These are phyloP conservation scores for Clonostachys rosea DNA, from an alignment of 2,329 filamentous ascomycete species.

Conservation along the genomic window DNA sequence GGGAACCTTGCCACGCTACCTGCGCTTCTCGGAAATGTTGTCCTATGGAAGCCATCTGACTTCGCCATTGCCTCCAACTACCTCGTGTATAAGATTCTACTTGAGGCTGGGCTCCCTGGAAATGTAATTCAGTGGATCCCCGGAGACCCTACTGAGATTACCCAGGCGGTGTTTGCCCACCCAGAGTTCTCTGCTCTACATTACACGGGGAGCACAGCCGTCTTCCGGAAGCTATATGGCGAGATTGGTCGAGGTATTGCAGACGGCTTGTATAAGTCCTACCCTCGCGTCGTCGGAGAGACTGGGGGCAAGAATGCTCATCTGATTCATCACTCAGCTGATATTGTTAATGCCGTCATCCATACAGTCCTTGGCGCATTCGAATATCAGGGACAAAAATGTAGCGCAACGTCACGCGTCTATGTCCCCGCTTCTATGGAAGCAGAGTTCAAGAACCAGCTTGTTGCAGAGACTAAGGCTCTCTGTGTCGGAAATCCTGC, in stretches of 20 bases:
- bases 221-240: constrained; percentile 24
- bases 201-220: constrained; percentile 29
- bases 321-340: not conserved
- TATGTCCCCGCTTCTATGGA: not conserved
- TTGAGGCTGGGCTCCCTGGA: constrained; percentile 30
- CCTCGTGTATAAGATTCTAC: constrained; percentile 28
- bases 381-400: not conserved
- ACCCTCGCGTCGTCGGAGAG: constrained; percentile 42
- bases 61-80: constrained; percentile 22
- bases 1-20: constrained; percentile 83
- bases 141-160: constrained; percentile 28
- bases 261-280: constrained; percentile 18
- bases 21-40: constrained; percentile 87
- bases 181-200: constrained; percentile 68
- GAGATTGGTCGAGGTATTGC: constrained; percentile 17
- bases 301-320: constrained; percentile 45
- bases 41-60: constrained; percentile 41
- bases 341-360: not conserved
- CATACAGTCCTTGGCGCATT: not conserved
- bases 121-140: constrained; percentile 30
- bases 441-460: not conserved
- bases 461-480: not conserved
- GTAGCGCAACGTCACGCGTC: not conserved
- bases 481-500: not conserved
- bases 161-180: constrained; percentile 24